Evolutionary conservation across 2,329 filamentous ascomycete genomes (phyloP).

Genomic region (Exserohilum turcica): DNA sequence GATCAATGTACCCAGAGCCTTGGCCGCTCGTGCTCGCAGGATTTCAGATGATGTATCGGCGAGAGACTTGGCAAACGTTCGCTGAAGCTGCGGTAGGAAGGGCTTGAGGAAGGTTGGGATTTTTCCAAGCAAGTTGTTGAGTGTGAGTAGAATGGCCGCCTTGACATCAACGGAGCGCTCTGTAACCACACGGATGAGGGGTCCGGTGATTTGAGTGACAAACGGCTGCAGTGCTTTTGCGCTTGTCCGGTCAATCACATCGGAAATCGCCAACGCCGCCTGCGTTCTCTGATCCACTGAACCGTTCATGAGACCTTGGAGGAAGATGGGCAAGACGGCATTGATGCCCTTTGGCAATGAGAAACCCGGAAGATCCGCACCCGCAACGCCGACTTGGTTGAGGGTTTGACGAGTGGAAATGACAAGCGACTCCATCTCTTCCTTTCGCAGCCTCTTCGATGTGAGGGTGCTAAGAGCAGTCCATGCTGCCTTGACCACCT

Average conservation of each 20-base stretch:
- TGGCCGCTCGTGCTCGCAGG: slow-evolving; percentile 84
- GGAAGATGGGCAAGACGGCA: slow-evolving; percentile 92
- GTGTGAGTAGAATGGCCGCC: slow-evolving; percentile 87
- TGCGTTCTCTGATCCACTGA: slow-evolving; percentile 89
- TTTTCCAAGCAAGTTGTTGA: slow-evolving; percentile 95
- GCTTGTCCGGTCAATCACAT: slow-evolving; percentile 91
- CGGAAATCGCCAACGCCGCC: slow-evolving; percentile 89
- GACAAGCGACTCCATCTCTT: slow-evolving; percentile 96
- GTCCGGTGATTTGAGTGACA: slow-evolving; percentile 96
- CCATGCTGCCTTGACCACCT: slow-evolving; percentile 90
- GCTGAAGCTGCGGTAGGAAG: slow-evolving; percentile 93
- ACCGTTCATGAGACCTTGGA: slow-evolving; percentile 97
- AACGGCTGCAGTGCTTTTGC: slow-evolving; percentile 88
- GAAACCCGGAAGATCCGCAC: slow-evolving; percentile 85
- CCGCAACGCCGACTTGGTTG: slow-evolving; percentile 85
- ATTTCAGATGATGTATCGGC: slow-evolving; percentile 92
- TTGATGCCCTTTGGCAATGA: slow-evolving; percentile 93
- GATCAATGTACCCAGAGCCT: slow-evolving; percentile 92
- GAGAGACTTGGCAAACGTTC: slow-evolving; percentile 94
- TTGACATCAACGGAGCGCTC: slow-evolving; percentile 96
- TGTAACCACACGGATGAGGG: slow-evolving; percentile 95
- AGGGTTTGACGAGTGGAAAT: slow-evolving; percentile 84
- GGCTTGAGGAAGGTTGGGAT: slow-evolving; percentile 95
- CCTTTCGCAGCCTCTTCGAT: slow-evolving; percentile 88
- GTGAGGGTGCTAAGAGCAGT: slow-evolving; percentile 77